phyloP scores from a whole-genome alignment of 2,329 filamentous ascomycete genomes.

The Hirsutella thompsonii region DNA sequence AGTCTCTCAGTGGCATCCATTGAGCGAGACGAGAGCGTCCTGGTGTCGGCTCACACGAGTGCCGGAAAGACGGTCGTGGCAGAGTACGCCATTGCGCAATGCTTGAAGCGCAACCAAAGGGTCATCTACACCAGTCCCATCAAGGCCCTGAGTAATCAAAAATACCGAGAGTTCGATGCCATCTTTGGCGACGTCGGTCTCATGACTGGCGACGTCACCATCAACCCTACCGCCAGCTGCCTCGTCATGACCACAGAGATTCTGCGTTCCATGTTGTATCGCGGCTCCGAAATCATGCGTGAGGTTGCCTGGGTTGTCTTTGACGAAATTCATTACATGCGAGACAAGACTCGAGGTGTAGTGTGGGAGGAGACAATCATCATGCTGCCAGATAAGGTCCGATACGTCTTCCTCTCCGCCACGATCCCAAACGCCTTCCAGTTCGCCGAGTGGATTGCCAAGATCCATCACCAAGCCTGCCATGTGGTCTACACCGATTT shows the following conservation, averaged over 20 bases:
- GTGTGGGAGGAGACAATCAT: constrained; percentile 99
- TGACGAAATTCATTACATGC: constrained; percentile 97
- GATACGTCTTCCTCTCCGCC: constrained; percentile 95
- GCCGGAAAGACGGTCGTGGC: constrained; percentile 97
- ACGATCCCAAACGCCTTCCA: constrained; percentile 99
- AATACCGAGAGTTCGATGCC: constrained; percentile 90
- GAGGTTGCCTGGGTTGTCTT: constrained; percentile 98
- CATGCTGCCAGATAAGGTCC: constrained; percentile 91
- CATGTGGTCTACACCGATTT: constrained; percentile 99
- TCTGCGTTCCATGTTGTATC: constrained; percentile 94
- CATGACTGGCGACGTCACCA: constrained; percentile 98
- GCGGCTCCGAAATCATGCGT: constrained; percentile 97
- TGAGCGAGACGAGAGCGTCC: constrained; percentile 86
- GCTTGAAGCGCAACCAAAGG: constrained; percentile 90
- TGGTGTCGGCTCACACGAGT: constrained; percentile 94
- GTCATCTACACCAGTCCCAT: constrained; percentile 99
- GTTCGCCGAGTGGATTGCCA: constrained; percentile 98
- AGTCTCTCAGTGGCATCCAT: constrained; percentile 90
- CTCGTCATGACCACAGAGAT: constrained; percentile 99
- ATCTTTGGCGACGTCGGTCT: constrained; percentile 95
- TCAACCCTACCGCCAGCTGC: constrained; percentile 96
- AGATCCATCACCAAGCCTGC: constrained; percentile 93
- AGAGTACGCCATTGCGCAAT: constrained; percentile 96
- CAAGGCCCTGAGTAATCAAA: constrained; percentile 97
- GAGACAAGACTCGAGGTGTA: constrained; percentile 86